phyloP scores from a whole-genome alignment of 352 stramenopile species.

The Pythium angustatum region DNA sequence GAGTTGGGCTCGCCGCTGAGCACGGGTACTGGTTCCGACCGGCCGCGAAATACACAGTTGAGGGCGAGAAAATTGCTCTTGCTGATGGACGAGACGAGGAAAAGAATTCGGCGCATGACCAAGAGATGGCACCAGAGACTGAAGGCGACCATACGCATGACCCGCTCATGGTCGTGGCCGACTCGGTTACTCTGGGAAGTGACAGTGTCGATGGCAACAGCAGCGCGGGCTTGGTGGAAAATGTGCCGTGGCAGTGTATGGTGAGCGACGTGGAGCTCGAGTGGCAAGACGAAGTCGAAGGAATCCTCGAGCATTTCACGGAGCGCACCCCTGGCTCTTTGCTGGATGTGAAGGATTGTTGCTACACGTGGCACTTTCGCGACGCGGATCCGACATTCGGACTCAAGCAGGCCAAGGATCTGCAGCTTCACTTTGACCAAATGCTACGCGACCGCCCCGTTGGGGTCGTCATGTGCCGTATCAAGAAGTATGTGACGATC shows the following conservation, averaged over 20 bases:
- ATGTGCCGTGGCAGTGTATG: slow-evolving; percentile 79
- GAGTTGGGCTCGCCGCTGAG: slow-evolving; percentile 75
- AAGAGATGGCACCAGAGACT: slow-evolving; percentile 3
- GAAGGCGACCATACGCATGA: neutral
- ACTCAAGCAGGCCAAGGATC: slow-evolving; percentile 84
- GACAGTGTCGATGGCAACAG: neutral
- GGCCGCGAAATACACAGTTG: slow-evolving; percentile 50
- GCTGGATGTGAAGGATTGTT: slow-evolving; percentile 85
- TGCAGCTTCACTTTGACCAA: slow-evolving; percentile 90
- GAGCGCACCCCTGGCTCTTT: slow-evolving; percentile 85
- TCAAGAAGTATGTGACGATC: slow-evolving; percentile 90
- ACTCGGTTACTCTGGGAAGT: neutral
- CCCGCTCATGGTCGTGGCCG: neutral
- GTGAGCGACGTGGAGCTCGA: slow-evolving; percentile 79
- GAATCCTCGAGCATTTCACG: slow-evolving; percentile 86
- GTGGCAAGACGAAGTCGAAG: slow-evolving; percentile 77
- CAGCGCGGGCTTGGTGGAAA: slow-evolving; percentile 22
- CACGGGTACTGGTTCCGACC: slow-evolving; percentile 83
- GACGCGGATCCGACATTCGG: slow-evolving; percentile 85
- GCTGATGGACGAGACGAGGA: slow-evolving; percentile 26
- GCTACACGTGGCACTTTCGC: slow-evolving; percentile 88
- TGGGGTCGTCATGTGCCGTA: slow-evolving; percentile 84
- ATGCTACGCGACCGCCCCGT: slow-evolving; percentile 86
- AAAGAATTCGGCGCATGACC: neutral
- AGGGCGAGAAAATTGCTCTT: neutral